Conservation (phyloP, 306 rosid species). For the Rosa multiflora region DNA sequence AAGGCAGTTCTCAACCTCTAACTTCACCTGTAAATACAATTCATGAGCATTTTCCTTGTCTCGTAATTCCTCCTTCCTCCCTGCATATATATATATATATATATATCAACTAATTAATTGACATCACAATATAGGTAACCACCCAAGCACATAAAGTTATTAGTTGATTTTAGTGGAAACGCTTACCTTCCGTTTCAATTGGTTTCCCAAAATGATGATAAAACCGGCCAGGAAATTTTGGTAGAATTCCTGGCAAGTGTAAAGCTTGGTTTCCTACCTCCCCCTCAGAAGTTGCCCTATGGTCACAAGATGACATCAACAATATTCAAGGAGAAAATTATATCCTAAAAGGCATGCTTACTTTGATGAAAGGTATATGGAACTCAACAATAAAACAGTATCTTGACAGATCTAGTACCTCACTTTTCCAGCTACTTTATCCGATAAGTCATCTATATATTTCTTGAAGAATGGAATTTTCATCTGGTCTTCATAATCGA, state of each 20-base stretch:
- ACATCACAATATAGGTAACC: constrained; percentile 9
- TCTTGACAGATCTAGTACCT: constrained; percentile 45
- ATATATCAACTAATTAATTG: not conserved
- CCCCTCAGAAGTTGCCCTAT: constrained; percentile 48
- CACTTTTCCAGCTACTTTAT: constrained; percentile 32
- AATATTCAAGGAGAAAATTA: not conserved
- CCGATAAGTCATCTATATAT: constrained; percentile 50
- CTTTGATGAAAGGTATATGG: not conserved
- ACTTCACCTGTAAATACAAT: constrained; percentile 63
- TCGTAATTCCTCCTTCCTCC: constrained; percentile 55
- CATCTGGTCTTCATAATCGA: constrained; percentile 82
- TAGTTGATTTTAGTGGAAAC: not conserved
- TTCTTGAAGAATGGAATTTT: constrained; percentile 58
- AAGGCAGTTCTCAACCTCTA: constrained; percentile 64
- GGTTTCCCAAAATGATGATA: constrained; percentile 83
- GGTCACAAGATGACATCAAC: constrained; percentile 13
- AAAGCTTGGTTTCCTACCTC: constrained; percentile 76
- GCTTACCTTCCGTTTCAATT: constrained; percentile 72
- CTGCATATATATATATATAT: constrained; percentile 23
- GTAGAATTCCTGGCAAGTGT: constrained; percentile 66
- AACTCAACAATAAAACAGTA: not conserved
- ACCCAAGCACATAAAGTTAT: not conserved
- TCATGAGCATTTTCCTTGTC: constrained; percentile 57
- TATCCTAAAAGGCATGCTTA: not conserved
- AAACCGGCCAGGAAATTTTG: constrained; percentile 79